These are phyloP conservation scores for Neolentinus lepideus DNA, from an alignment of 1,284 basidiomycete genomes.

Conservation along the genomic window DNA sequence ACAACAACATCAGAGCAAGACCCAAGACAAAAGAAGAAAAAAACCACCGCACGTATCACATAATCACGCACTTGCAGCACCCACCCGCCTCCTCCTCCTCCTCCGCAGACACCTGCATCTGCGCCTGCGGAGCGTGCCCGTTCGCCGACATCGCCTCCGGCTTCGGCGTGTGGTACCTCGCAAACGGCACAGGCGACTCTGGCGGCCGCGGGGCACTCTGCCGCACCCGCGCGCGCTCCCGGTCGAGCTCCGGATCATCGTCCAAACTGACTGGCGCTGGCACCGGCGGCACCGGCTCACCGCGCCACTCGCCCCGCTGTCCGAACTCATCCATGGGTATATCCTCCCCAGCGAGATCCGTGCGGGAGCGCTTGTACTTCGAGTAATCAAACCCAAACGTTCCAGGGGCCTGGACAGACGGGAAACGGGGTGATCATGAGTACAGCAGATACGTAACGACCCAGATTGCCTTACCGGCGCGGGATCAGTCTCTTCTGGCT, in stretches of 20 bases:
- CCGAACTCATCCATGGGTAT: conserved; percentile 66
- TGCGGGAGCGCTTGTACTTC: conserved; percentile 48
- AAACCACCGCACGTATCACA: conserved; percentile 32
- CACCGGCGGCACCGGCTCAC: conserved; percentile 15
- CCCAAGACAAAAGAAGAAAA: not conserved
- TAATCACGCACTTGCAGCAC: conserved; percentile 57
- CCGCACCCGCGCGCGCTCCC: conserved; percentile 12
- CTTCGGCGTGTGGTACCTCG: conserved; percentile 34
- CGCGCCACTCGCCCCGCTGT: conserved; percentile 16
- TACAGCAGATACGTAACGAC: not conserved
- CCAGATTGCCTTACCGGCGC: conserved; percentile 29
- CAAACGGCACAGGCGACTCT: conserved; percentile 51
- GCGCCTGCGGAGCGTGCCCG: conserved; percentile 9
- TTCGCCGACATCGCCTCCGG: conserved; percentile 12
- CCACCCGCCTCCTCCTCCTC: conserved; percentile 41
- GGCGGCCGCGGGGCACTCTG: conserved; percentile 19
- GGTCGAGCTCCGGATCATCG: conserved; percentile 3
- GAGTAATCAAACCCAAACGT: conserved; percentile 70
- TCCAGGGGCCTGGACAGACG: conserved; percentile 60
- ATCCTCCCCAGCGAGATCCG: conserved; percentile 25
- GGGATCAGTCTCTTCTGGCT: conserved; percentile 19
- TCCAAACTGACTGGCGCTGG: conserved; percentile 13
- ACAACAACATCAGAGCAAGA: not conserved
- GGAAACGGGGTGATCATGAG: not conserved
- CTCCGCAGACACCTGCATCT: not conserved